Conservation (phyloP, 176 grass and related monocot genomes). For the Calamus simplicifolius region DNA sequence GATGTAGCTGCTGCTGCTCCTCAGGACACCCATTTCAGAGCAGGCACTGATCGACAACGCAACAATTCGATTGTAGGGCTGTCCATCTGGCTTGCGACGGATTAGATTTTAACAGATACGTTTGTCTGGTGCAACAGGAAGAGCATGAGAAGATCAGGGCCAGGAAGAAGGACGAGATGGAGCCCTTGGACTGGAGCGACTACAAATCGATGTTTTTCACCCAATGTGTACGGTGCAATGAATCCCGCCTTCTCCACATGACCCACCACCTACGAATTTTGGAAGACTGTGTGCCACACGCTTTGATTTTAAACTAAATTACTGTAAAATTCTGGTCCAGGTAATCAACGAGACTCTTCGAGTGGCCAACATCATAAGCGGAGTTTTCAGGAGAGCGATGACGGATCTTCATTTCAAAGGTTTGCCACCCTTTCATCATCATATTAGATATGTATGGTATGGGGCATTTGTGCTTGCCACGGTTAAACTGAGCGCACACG, state of each 20-base stretch:
- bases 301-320: not conserved
- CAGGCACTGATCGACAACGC: no score
- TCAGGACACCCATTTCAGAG: no score
- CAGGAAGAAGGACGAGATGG: conserved; percentile 30
- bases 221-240: conserved; percentile 59
- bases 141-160: conserved; percentile 71
- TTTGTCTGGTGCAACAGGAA: conserved; percentile 40
- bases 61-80: no score
- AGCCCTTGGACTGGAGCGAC: conserved; percentile 53
- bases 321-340: conserved; percentile 22
- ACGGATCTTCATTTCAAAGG: conserved; percentile 80
- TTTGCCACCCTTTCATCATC: not conserved
- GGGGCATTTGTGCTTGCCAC: no score
- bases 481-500: no score
- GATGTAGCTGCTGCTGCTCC: no score
- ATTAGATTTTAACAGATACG: no score
- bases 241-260: not conserved
- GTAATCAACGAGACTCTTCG: conserved; percentile 91
- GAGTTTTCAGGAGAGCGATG: conserved; percentile 87
- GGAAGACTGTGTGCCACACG: not conserved
- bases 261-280: no score
- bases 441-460: no score
- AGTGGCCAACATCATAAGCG: conserved; percentile 76
- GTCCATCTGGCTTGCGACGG: no score
- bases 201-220: conserved; percentile 99